These are phyloP conservation scores for Globisporangium cylindrosporum DNA, from an alignment of 352 stramenopile species.

Conservation along the genomic window DNA sequence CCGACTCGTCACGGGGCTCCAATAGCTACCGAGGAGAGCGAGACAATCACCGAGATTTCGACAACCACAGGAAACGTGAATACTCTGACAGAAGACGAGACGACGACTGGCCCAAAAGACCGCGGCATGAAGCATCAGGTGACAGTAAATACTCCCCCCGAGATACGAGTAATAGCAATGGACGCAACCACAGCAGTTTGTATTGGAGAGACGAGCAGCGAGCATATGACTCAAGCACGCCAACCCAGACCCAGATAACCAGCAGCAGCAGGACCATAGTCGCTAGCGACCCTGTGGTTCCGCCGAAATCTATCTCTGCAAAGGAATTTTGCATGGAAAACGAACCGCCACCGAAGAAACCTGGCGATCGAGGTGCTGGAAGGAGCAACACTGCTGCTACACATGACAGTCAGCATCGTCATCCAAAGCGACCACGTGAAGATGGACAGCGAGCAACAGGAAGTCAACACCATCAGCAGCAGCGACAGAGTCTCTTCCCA, in stretches of 20 bases:
- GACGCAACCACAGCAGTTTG: neutral
- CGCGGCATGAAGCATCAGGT: conserved; percentile 2
- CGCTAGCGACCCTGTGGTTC: conserved; percentile 5
- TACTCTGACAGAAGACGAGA: conserved; percentile 1
- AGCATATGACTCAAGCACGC: neutral
- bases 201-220: conserved; percentile 2
- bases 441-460: conserved; percentile 4
- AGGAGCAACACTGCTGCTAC: neutral
- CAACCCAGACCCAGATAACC: neutral
- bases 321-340: conserved; percentile 58
- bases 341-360: conserved; percentile 23
- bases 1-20: neutral
- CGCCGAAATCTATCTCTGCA: conserved; percentile 40
- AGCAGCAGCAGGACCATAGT: neutral
- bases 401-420: neutral
- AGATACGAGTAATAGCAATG: neutral
- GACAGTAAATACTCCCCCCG: conserved; percentile 9
- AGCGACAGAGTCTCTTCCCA: conserved; percentile 4
- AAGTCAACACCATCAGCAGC: neutral
- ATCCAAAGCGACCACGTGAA: conserved; percentile 15
- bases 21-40: neutral
- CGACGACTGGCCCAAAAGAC: conserved; percentile 9
- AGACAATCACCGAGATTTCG: neutral
- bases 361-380: neutral
- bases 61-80: conserved; percentile 9